Conservation (phyloP, 73 alveolate species). For the Breviolum minutum region DNA sequence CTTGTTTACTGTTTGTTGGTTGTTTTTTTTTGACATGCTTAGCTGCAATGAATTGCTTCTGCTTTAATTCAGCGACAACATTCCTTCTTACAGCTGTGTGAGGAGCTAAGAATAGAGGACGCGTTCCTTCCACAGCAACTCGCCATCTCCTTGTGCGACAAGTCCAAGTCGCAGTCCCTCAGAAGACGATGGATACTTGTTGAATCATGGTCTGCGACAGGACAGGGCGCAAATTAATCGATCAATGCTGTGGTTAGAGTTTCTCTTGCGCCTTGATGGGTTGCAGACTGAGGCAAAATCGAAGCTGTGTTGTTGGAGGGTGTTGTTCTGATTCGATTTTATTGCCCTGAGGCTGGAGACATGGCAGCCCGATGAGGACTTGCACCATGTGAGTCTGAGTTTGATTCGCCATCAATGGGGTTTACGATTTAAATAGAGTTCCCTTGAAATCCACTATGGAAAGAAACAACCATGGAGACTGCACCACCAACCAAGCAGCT, state of each 20-base stretch:
- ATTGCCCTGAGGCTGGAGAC: not conserved
- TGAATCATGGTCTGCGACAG: not conserved
- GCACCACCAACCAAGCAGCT: not conserved
- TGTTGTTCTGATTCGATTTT: not conserved
- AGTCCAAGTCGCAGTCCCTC: not conserved
- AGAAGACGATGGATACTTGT: not conserved
- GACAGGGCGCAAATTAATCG: slow-evolving; percentile 46
- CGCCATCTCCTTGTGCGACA: not conserved
- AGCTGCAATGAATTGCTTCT: not conserved
- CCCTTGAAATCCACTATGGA: not conserved
- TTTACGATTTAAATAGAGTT: not conserved
- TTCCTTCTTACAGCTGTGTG: not conserved
- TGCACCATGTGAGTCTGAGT: not conserved
- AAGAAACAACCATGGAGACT: not conserved
- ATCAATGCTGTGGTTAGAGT: slow-evolving; percentile 32
- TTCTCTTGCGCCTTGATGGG: slow-evolving; percentile 63
- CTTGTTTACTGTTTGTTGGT: not conserved
- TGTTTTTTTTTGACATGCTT: not conserved
- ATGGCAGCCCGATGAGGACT: not conserved
- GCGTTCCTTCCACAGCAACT: not conserved
- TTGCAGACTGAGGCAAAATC: not conserved
- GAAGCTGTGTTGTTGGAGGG: too few relatives aligned
- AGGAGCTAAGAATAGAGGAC: too few relatives aligned
- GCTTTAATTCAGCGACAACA: not conserved
- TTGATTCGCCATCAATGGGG: not conserved